Evolutionary conservation across 306 rosid species (phyloP).

Genomic region (Cicer chorassanicum): DNA sequence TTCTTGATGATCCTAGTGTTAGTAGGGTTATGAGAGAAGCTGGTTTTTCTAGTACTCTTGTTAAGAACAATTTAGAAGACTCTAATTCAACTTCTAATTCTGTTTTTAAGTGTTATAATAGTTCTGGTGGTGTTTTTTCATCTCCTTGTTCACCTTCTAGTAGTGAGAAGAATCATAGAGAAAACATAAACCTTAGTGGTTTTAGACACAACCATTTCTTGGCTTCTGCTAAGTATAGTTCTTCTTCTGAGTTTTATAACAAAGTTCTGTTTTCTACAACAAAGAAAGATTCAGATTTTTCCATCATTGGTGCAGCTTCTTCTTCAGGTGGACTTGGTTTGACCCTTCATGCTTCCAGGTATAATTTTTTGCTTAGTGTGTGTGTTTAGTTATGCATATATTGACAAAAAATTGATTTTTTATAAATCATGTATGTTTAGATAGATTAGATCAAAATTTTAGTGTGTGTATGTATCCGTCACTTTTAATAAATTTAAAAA

Average conservation of each 20-base stretch:
- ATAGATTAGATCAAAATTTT: too few relatives aligned
- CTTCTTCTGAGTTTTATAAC: slow-evolving; percentile 40
- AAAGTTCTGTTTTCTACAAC: slow-evolving; percentile 59
- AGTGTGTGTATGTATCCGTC: too few relatives aligned
- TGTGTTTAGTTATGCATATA: too few relatives aligned
- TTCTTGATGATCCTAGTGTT: slow-evolving; percentile 95
- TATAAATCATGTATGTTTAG: too few relatives aligned
- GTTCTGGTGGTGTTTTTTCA: slow-evolving; percentile 71
- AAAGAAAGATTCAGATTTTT: slow-evolving; percentile 44
- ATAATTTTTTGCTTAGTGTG: slow-evolving; percentile 33
- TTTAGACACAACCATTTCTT: slow-evolving; percentile 64
- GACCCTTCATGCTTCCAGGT: slow-evolving; percentile 87
- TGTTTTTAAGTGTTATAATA: slow-evolving; percentile 62
- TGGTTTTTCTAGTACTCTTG: slow-evolving; percentile 84
- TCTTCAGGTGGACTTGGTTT: slow-evolving; percentile 74
- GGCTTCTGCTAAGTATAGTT: slow-evolving; percentile 4
- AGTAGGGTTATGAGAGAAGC: slow-evolving; percentile 99
- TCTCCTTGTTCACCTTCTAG: slow-evolving; percentile 89
- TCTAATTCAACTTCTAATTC: slow-evolving; percentile 53
- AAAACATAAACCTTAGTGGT: slow-evolving; percentile 19
- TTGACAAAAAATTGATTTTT: too few relatives aligned
- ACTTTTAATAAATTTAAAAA: too few relatives aligned
- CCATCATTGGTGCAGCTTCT: background rate
- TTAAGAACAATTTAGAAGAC: slow-evolving; percentile 77
- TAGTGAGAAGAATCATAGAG: slow-evolving; percentile 42